Percentiles rank a stretch among this genome's conserved stretches.
phyloP scores from a whole-genome alignment of 1,139 yeast genomes.

The Pichia sp. region DNA sequence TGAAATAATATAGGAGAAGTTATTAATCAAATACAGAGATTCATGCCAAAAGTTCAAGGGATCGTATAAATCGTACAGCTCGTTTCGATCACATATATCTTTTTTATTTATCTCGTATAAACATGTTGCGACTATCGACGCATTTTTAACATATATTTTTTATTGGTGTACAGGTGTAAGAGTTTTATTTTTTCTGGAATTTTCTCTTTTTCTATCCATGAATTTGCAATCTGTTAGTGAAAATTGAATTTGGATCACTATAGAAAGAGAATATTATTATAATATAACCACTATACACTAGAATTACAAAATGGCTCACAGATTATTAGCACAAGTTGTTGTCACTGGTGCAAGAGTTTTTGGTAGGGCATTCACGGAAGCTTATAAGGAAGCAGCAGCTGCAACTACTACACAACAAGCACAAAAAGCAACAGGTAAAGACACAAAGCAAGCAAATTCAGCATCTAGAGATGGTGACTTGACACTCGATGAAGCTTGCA shows the following conservation, averaged over 20 bases:
- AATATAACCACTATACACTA: background rate
- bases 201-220: background rate
- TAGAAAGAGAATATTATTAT: background rate
- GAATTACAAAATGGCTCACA: constrained; percentile 59
- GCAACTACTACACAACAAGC: constrained; percentile 70
- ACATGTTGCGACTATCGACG: background rate
- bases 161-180: background rate
- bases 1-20: background rate
- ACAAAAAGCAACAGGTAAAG: constrained; percentile 35
- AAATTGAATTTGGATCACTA: background rate
- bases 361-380: constrained; percentile 95
- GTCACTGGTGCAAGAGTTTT: constrained; percentile 94
- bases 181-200: background rate
- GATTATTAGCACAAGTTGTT: constrained; percentile 80
- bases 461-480: constrained; percentile 62
- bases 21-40: too few relatives aligned
- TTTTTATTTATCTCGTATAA: background rate
- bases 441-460: constrained; percentile 43
- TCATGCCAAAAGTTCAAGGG: background rate
- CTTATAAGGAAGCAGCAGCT: constrained; percentile 93
- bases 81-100: background rate
- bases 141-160: background rate
- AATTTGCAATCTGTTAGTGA: background rate
- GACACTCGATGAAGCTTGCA: constrained; percentile 82
- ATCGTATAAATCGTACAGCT: background rate